Evolutionary conservation across 202 grass and related monocot genomes (phyloP).

Genomic region (Eragrostis tef): DNA sequence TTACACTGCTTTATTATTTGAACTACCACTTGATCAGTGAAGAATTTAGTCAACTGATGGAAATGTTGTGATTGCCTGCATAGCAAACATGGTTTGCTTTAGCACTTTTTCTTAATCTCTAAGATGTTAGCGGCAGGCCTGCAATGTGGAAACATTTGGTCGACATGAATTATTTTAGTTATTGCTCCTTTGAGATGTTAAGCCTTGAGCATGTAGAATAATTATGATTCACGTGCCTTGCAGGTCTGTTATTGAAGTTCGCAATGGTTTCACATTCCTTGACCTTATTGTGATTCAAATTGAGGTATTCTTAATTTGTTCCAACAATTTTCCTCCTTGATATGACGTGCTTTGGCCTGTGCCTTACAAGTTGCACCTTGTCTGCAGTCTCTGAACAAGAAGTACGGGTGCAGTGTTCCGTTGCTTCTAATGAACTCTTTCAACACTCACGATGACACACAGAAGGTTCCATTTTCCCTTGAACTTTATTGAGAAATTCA

Average conservation of each 20-base stretch:
- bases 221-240: slow-evolving; percentile 10
- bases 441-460: slow-evolving; percentile 95
- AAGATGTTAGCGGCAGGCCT: background rate
- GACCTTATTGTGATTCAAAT: slow-evolving; percentile 99
- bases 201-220: slow-evolving; percentile 1
- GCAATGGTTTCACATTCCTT: slow-evolving; percentile 97
- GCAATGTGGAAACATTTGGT: background rate
- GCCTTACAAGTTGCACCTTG: slow-evolving; percentile 45
- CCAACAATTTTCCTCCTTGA: slow-evolving; percentile 21
- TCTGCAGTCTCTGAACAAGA: slow-evolving; percentile 92
- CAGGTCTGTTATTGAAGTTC: slow-evolving; percentile 99
- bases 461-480: slow-evolving; percentile 58
- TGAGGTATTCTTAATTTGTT: slow-evolving; percentile 63
- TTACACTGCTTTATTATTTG: background rate
- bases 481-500: slow-evolving; percentile 17
- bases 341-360: slow-evolving; percentile 16
- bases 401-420: slow-evolving; percentile 95
- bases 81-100: background rate
- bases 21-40: background rate
- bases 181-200: background rate
- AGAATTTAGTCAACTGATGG: background rate
- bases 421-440: slow-evolving; percentile 99
- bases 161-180: background rate
- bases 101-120: background rate
- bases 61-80: background rate